Base-by-base conservation (phyloP, 148 eudicot species). In the Nyssa sinensis region DNA sequence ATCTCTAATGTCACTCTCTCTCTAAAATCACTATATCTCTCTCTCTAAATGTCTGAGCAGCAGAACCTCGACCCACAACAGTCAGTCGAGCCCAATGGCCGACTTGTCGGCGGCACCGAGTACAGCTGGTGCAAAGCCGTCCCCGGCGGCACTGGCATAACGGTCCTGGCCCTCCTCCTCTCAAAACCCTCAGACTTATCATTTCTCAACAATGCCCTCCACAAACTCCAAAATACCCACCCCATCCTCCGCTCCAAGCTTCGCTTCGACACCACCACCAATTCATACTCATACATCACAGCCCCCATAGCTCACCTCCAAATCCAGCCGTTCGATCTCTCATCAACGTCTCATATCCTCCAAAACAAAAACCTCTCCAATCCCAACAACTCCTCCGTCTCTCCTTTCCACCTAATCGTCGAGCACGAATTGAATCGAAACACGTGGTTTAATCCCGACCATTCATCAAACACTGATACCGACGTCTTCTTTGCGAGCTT, bases 91-190 rank as follows among this genome's bases (percentile, higher is more conserved):
- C 65, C 23, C 66, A 69, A 77, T 30, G 25, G 49, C 76, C 88
- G 98, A 30, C 78, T 78, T 12, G 80, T 79, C 25, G 86, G 83
- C 74, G 83, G 74, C 81, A 94, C 98, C 28, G 98, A 94, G 73
- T 64, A 73, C 76, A 91, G 94, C 77, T 94, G 97, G 97, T 91
- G 91, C 86, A 83, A 64, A 70, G 93, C 97, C 7, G 93, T 86
- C 2, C 88, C 91, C 16, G 89, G 87, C 49, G 98, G 98, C 64
- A 94, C 98, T 2, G 98, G 98, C 72, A 78, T 76, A 10, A 91
- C 97, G 1, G 89, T 90, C 14, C 58, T 94, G 0, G 76, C 88
- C 41, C 88, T 94, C 73, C 89, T 84, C 79, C 58, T 89, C 29
- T 78, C 74, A 5, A 83, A 80, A 59, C 78, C 77, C 12, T 89